Evolutionary conservation across 352 stramenopile species (phyloP).

Genomic region (Pythium apleroticum): DNA sequence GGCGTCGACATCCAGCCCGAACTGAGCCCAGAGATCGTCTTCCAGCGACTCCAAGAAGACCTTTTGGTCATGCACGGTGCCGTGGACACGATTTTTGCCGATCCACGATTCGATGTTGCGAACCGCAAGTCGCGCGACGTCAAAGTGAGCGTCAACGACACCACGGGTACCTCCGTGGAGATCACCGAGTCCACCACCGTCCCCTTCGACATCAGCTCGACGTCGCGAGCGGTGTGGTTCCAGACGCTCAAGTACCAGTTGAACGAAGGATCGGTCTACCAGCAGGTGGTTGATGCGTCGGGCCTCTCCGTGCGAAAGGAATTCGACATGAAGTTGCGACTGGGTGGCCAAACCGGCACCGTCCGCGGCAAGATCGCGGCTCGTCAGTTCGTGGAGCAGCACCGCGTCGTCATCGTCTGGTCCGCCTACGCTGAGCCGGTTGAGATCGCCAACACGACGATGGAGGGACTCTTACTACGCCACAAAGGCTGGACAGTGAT

Average conservation of each 20-base stretch:
- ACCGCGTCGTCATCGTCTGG: constrained; percentile 9
- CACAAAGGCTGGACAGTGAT: constrained; percentile 7
- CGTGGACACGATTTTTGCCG: neutral
- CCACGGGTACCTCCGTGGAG: neutral
- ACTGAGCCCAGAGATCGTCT: neutral
- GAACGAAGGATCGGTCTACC: neutral
- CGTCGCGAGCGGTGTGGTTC: constrained; percentile 16
- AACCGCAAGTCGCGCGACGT: neutral
- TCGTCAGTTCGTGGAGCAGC: neutral
- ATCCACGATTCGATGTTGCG: neutral
- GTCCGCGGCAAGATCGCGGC: constrained; percentile 6
- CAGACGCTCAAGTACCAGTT: neutral
- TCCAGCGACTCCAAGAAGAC: neutral
- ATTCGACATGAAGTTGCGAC: neutral
- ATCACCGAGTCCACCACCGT: neutral
- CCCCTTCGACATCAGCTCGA: constrained; percentile 33
- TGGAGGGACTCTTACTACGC: constrained; percentile 2
- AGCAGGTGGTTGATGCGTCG: neutral
- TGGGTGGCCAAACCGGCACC: neutral
- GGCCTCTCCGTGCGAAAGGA: neutral
- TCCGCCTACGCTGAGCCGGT: neutral
- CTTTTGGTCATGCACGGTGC: neutral
- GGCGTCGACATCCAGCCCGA: neutral
- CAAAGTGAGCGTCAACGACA: neutral
- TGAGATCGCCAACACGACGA: neutral